A percentile compares a stretch with the other conserved stretches of the same genome.
Evolutionary conservation across 176 grass and related monocot species (phyloP).

Genomic region (Bolboschoenus planiculmis): DNA sequence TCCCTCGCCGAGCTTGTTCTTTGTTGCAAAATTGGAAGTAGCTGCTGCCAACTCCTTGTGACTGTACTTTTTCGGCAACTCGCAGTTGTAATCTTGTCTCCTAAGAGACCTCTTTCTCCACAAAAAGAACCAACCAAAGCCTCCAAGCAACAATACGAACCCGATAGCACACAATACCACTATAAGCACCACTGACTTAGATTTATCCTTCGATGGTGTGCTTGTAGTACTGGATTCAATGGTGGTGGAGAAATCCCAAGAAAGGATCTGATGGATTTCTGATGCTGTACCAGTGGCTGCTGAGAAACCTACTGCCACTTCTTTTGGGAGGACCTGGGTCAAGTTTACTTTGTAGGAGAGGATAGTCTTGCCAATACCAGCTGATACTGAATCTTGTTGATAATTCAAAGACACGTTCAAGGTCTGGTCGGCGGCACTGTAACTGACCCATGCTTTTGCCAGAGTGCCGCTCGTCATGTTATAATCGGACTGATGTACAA

Average conservation of each 20-base stretch:
- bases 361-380: background rate
- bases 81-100: no score
- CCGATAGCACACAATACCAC: background rate
- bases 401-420: slow-evolving; percentile 23
- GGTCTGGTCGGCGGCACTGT: background rate
- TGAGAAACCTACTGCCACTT: slow-evolving; percentile 30
- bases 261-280: slow-evolving; percentile 20
- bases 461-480: slow-evolving; percentile 16
- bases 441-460: slow-evolving; percentile 22
- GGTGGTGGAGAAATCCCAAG: slow-evolving; percentile 25
- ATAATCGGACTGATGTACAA: no score
- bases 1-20: slow-evolving; percentile 34
- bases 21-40: slow-evolving; percentile 7
- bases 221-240: background rate
- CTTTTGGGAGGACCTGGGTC: background rate
- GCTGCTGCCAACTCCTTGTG: slow-evolving; percentile 16
- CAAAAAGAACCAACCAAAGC: background rate
- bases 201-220: background rate
- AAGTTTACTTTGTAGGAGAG: slow-evolving; percentile 20
- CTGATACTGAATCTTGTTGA: background rate
- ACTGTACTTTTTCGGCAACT: slow-evolving; percentile 13
- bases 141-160: background rate
- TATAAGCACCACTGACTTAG: background rate
- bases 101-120: background rate
- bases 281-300: background rate